Evolutionary conservation across 139 green algal species (phyloP), one percentile per base, ranked within the genome.

Genomic region (Monoraphidium neglectum): DNA sequence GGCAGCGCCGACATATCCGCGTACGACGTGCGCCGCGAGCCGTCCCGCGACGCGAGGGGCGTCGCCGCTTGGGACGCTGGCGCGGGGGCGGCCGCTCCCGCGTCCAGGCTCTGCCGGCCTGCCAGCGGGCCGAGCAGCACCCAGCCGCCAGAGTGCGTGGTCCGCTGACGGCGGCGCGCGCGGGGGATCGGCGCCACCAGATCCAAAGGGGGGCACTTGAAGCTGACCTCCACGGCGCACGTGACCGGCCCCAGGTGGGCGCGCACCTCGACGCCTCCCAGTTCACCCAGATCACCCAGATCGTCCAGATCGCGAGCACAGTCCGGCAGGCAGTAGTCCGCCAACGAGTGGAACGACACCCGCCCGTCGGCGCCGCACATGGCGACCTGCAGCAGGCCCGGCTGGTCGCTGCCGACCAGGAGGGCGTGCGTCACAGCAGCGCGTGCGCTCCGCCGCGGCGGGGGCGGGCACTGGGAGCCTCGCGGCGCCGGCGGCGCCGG

Each of bases 301-400:
- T n/a, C n/a, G n/a, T n/a, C n/a, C n/a, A n/a, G n/a, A n/a, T n/a
- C n/a, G n/a, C n/a, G n/a, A n/a, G 63, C 47, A 67, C 49, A 38
- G 26, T 62, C 64, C 23, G 73, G 62, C n/a, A 79, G 28, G 46
- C 73, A 79, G 73, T 73, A 79, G 5, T 36, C 65, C 5, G 64
- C 63, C 24, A 79, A 35, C 35, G 63, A n/a, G 40, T 73, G 40
- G 33, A 79, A 67, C 26, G 66, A 37, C 1, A 79, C 35, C 33
- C 33, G 54, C 4, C 73, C 73, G 30, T 36, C 56, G 13, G 32
- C 33, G 33, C 56, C 33, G 16, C 71, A 21, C 24, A 73, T 49
- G 3, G 63, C 64, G 26, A 79, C 15, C 62, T 79, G 73, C 1
- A 68, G 23, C 36, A 66, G 28, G 12, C 38, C 51, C 26, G 73